Evolutionary conservation across 768 basidiomycete genomes (phyloP), one percentile per base, ranked within the genome.

Genomic region (Psilocybe sp.): DNA sequence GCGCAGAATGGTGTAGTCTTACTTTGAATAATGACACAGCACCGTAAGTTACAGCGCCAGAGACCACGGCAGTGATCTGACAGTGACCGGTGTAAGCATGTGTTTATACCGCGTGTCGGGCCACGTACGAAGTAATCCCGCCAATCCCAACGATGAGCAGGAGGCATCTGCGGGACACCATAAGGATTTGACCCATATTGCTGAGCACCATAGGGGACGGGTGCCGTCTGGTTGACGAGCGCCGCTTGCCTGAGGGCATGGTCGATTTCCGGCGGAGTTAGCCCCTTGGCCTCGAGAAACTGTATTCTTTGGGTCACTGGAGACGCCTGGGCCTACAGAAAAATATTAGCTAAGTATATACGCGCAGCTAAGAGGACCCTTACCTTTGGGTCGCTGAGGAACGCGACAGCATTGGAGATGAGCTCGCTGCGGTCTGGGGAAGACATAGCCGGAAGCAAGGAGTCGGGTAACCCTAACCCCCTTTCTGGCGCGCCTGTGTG

Each of bases 201-300:
- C 23, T 28, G 60, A 42, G 74, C 59, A 47, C 67, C 51, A 60
- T 79, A 79, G 33, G 61, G 63, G 5, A 60, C 52, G 34, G 57
- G 59, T 50, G 61, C 36, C 46, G 54, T 28, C 47, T 55, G n/a
- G 28, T 59, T 52, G 38, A 63, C 51, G 44, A 50, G 55, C 23
- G 82, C 65, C 0, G 84, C 79, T 62, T 85, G 85, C 51, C 78
- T 78, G 63, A 98, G 66, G 1, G 92, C 94, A 28, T 82, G 73
- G 64, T 97, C 91, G 53, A 98, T 94, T 70, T 99, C 96, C 13
- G 74, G 67, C 5, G 77, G 75, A 0, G 84, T 85, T 32, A 99
- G 74, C 2, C 97, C 97, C 67, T 98, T 98, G 5, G 92, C 87
- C 60, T 97, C 88, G n/a, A 99, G 80, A 72, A 98, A 99, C 55